These are phyloP conservation scores for Diaporthe citri DNA, from an alignment of 2,329 filamentous ascomycete genomes.

Conservation along the genomic window DNA sequence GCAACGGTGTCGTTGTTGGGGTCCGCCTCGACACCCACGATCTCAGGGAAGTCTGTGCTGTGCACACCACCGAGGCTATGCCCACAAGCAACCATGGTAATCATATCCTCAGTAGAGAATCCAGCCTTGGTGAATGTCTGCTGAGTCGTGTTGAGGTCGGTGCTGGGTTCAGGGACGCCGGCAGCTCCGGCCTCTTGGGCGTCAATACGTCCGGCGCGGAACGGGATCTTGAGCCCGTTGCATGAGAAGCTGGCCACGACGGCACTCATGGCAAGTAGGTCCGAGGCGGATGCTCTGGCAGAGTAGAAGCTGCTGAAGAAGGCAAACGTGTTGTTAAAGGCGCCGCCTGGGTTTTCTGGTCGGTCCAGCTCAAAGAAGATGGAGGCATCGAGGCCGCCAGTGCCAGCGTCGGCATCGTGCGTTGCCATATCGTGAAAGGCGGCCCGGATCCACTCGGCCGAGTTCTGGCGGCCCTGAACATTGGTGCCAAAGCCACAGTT, in stretches of 20 bases:
- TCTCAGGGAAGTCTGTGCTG: constrained; percentile 44
- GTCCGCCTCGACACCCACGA: constrained; percentile 43
- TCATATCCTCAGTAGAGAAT: constrained; percentile 52
- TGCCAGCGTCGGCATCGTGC: constrained; percentile 45
- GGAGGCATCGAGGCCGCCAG: constrained; percentile 50
- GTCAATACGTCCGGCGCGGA: constrained; percentile 44
- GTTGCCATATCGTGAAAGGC: constrained; percentile 50
- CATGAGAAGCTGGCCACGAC: constrained; percentile 13
- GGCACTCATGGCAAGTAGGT: constrained; percentile 44
- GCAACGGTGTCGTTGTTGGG: constrained; percentile 52
- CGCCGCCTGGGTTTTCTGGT: constrained; percentile 47
- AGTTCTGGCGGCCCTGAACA: constrained; percentile 44
- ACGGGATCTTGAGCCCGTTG: constrained; percentile 5
- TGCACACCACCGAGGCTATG: constrained; percentile 59
- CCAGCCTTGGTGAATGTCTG: constrained; percentile 49
- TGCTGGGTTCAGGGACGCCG: constrained; percentile 50
- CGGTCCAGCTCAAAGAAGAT: constrained; percentile 49
- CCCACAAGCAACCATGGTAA: constrained; percentile 52
- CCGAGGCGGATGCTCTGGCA: constrained; percentile 44
- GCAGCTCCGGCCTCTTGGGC: constrained; percentile 47
- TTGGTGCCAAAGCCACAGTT: constrained; percentile 40
- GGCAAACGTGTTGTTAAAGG: constrained; percentile 48
- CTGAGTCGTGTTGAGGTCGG: constrained; percentile 46
- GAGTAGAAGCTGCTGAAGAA: constrained; percentile 45
- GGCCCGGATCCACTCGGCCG: constrained; percentile 51